A percentile compares a stretch with the other conserved stretches of the same genome.
These are phyloP conservation scores for Ilex aquifolium DNA, from an alignment of 257 asterid genomes.

Conservation along the genomic window DNA sequence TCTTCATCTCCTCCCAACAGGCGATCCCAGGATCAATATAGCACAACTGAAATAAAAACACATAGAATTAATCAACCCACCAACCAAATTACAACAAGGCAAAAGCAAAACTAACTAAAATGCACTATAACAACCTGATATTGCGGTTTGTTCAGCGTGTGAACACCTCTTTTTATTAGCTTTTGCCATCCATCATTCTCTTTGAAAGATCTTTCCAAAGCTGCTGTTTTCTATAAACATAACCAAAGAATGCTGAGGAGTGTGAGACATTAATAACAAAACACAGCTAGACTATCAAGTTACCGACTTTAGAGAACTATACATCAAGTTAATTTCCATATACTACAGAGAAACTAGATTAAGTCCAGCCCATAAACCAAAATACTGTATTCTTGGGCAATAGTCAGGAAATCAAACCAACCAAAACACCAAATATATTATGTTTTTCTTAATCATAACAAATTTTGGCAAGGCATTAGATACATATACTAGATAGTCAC, in stretches of 20 bases:
- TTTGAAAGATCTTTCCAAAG: constrained; percentile 29
- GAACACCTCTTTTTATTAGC: constrained; percentile 74
- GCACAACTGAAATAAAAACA: constrained; percentile 52
- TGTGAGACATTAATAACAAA: no score
- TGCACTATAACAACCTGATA: constrained; percentile 56
- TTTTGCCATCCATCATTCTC: constrained; percentile 71
- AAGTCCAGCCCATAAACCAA: no score
- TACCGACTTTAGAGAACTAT: no score
- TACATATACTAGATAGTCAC: no score
- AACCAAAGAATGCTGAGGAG: background rate
- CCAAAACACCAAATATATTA: no score
- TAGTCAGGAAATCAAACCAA: no score
- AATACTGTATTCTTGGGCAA: no score
- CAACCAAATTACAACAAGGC: background rate
- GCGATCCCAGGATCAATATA: constrained; percentile 77
- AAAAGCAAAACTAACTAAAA: background rate
- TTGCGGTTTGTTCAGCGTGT: constrained; percentile 65
- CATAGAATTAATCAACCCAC: background rate
- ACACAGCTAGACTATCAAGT: no score
- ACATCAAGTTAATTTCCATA: no score
- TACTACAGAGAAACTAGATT: no score
- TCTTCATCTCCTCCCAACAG: constrained; percentile 55
- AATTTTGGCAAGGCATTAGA: no score
- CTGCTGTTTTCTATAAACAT: constrained; percentile 50
- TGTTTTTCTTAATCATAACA: no score